Base-by-base conservation (phyloP, 345 rosid genomes). In the Eucalyptus curtisii region DNA sequence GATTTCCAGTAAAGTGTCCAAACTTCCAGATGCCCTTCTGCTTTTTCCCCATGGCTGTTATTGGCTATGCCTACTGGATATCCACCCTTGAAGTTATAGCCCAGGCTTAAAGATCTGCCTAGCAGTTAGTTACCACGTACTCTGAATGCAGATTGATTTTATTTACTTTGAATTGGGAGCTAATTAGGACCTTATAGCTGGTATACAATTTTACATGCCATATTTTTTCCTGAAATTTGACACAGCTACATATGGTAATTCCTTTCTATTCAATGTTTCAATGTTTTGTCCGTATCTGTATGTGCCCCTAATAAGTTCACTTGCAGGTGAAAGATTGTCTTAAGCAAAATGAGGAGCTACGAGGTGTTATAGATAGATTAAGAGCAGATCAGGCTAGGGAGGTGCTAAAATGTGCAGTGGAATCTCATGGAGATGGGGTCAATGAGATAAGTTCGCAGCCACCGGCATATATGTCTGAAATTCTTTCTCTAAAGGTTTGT, bases 321-420 rank as follows among this genome's bases (percentile, higher is more conserved):
- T 14, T 92, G 87, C 93, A 97, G 98, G 95, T 97, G 91, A 95
- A 96, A 92, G 98, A 95, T 71, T 96, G 98, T 90, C 95, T 97
- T 33, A 95, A 93, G 93, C 95, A 96, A 93, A 96, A 96, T 90
- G 95, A 96, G 89, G 99, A 96, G 91, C 98, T 97, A 81, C 96
- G 98, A 52, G 94, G 90, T 90, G 89, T 86, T 89, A 88, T 96
- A 44, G 94, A 93, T 84, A 95, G 93, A 91, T 93, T 96, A 91
- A 95, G 99, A 94, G 90, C 90, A 42, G 99, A 97, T 86, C 99
- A 95, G 88, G 92, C 95, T 64, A 88, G 50, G 76, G 92, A 89
- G 82, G 89, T 88, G 48, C 42, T 82, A 48, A 87, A 53, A 59
- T 42, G 16, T 86, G 30, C 66, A 33, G 11, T 9, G n/a, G 87